Conservation (phyloP, 495 filamentous ascomycete species). For the Hyaloscypha hepaticicola region DNA sequence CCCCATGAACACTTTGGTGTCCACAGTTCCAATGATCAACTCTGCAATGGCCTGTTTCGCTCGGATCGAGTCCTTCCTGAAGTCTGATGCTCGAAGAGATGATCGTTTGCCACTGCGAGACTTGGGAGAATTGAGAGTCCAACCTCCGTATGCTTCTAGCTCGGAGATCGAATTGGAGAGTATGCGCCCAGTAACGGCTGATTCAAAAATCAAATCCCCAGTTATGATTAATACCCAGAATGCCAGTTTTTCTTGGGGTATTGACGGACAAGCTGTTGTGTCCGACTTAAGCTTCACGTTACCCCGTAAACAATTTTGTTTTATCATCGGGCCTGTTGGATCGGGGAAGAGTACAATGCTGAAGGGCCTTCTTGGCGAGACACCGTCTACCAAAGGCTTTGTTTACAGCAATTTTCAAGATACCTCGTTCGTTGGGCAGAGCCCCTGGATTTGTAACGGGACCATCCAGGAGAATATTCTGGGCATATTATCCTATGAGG, state of each 20-base stretch:
- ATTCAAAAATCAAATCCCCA: not conserved
- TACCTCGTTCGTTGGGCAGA: slow-evolving; percentile 44
- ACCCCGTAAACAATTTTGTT: slow-evolving; percentile 14
- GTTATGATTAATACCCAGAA: slow-evolving; percentile 16
- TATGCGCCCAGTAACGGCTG: not conserved
- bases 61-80: slow-evolving; percentile 43
- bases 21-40: slow-evolving; percentile 23
- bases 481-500: slow-evolving; percentile 51
- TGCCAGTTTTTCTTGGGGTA: slow-evolving; percentile 22
- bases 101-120: slow-evolving; percentile 15
- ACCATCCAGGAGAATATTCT: slow-evolving; percentile 60
- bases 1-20: slow-evolving; percentile 29
- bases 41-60: slow-evolving; percentile 40
- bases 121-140: not conserved
- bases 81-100: slow-evolving; percentile 36
- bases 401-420: slow-evolving; percentile 18
- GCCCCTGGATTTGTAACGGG: slow-evolving; percentile 55
- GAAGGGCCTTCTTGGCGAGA: slow-evolving; percentile 51
- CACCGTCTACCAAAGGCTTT: slow-evolving; percentile 35
- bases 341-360: slow-evolving; percentile 52
- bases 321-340: slow-evolving; percentile 46
- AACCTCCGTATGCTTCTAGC: not conserved
- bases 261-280: slow-evolving; percentile 1
- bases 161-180: slow-evolving; percentile 6
- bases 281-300: slow-evolving; percentile 16